Percentiles rank a stretch among this genome's conserved stretches.
These are phyloP conservation scores for Citrus trifoliata DNA, from an alignment of 345 rosid species.

Conservation along the genomic window DNA sequence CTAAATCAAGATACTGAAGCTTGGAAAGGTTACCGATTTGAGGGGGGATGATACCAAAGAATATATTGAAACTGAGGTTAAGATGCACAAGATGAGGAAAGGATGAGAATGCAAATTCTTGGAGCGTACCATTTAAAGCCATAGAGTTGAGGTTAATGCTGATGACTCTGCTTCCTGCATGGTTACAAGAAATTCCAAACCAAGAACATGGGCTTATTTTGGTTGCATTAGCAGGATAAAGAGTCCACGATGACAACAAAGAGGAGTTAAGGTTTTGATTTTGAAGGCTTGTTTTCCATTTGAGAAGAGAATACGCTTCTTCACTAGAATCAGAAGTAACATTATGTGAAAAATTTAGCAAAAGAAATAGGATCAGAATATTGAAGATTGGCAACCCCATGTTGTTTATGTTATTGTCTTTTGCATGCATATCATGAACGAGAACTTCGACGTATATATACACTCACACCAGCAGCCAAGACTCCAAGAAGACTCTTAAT, in stretches of 20 bases:
- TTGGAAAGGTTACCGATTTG: constrained; percentile 13
- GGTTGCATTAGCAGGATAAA: not conserved
- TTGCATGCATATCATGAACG: not conserved
- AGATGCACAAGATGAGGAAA: constrained; percentile 21
- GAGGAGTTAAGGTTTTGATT: not conserved
- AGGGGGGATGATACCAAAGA: not conserved
- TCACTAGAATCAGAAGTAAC: not conserved
- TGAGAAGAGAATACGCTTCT: not conserved
- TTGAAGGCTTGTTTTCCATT: not conserved
- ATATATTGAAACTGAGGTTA: constrained; percentile 18
- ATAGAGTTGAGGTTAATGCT: constrained; percentile 20
- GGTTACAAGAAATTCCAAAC: constrained; percentile 22
- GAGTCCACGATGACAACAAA: not conserved
- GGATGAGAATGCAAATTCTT: constrained; percentile 17
- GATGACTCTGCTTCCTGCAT: too few species aligned
- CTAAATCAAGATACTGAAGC: constrained; percentile 19
- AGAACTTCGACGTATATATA: not conserved
- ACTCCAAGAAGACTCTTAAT: too few species aligned
- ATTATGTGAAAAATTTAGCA: not conserved
- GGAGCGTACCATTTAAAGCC: constrained; percentile 20
- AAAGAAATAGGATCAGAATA: too few species aligned
- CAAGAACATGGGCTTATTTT: not conserved
- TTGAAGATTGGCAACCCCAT: not conserved
- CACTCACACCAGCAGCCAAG: not conserved
- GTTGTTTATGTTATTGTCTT: not conserved